phyloP scores from a whole-genome alignment of 208 protist genomes.

The Acanthamoeba triangularis region DNA sequence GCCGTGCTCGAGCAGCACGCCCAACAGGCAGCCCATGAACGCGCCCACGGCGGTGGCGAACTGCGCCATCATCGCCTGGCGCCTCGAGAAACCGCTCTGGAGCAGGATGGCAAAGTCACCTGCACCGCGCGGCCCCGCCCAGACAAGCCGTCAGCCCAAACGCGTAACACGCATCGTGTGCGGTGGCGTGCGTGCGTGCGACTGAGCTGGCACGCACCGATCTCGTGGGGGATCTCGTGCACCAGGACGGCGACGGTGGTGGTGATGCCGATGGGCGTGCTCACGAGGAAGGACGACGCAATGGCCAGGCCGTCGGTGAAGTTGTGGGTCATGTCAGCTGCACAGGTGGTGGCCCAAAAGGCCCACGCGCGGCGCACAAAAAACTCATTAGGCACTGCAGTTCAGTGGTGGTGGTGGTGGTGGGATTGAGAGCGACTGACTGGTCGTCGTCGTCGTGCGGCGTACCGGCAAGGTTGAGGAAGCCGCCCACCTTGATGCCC shows the following conservation, averaged over 20 bases:
- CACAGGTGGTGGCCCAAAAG: not conserved
- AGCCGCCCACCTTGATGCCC: constrained; percentile 35
- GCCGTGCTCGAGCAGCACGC: constrained; percentile 15
- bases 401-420: not conserved
- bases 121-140: not conserved
- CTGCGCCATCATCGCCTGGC: constrained; percentile 83
- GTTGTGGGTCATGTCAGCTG: constrained; percentile 88
- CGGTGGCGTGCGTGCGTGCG: not conserved
- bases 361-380: too few species aligned
- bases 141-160: not conserved
- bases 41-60: constrained; percentile 86
- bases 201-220: constrained; percentile 31
- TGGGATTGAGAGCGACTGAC: not conserved
- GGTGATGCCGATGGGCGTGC: constrained; percentile 73
- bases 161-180: too few species aligned
- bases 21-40: constrained; percentile 73
- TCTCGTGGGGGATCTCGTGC: constrained; percentile 88
- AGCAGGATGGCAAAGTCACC: constrained; percentile 88
- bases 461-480: constrained; percentile 53
- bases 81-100: constrained; percentile 79
- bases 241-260: constrained; percentile 87
- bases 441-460: not conserved
- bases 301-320: constrained; percentile 89
- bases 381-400: too few species aligned
- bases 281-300: constrained; percentile 81